Evolutionary conservation across 192 early-diverging fungal genomes (phyloP).

Genomic region (Gamsiella multidivaricata): DNA sequence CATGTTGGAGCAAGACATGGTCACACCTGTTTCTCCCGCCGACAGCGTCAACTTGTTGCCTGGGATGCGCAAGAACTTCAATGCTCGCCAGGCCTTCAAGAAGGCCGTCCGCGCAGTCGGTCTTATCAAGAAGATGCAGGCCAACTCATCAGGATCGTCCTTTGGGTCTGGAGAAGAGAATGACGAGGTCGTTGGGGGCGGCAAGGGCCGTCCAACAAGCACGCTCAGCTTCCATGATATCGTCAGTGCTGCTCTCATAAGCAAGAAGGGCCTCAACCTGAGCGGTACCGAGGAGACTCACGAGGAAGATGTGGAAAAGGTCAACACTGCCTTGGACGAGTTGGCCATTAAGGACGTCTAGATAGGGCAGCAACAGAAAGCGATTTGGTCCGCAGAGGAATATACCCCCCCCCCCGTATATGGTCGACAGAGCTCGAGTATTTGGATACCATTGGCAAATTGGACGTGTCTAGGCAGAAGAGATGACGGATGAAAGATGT

Average conservation of each 20-base stretch:
- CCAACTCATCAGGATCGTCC: conserved; percentile 14
- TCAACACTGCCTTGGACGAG: conserved; percentile 17
- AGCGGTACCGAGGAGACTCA: not conserved
- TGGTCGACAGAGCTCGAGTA: no score
- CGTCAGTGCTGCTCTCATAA: conserved; percentile 37
- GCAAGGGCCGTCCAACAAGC: conserved; percentile 19
- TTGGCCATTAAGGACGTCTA: conserved; percentile 23
- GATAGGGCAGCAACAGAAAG: no score
- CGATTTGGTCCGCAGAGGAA: no score
- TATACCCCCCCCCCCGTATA: no score
- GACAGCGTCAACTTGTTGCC: conserved; percentile 49
- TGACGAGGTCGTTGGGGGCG: conserved; percentile 4
- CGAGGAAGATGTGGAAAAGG: conserved; percentile 17
- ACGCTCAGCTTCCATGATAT: conserved; percentile 48
- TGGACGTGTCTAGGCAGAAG: no score
- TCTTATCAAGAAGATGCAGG: conserved; percentile 37
- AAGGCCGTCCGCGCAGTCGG: conserved; percentile 51
- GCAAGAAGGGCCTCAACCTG: conserved; percentile 16
- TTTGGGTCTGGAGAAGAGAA: conserved; percentile 37
- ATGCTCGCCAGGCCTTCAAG: conserved; percentile 44
- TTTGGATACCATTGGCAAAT: no score
- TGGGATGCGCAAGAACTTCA: conserved; percentile 47
- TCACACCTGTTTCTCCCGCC: conserved; percentile 33
- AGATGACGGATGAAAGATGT: no score
- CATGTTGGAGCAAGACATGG: conserved; percentile 48